Evolutionary conservation across 352 stramenopile genomes (phyloP).

Genomic region (Pythium aristosporum): DNA sequence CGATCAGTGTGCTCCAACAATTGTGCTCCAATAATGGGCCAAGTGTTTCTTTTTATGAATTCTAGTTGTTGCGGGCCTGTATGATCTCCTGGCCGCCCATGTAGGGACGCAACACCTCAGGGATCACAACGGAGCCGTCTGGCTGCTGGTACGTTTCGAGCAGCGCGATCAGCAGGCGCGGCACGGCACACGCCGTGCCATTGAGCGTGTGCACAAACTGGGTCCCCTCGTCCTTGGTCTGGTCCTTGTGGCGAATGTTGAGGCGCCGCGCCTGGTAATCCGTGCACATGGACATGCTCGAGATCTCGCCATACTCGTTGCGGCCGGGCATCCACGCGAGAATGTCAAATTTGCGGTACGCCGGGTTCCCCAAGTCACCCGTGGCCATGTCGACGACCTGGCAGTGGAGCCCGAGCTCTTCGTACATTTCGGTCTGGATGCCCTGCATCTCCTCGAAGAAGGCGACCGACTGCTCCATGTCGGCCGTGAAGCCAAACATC

Average conservation of each 20-base stretch:
- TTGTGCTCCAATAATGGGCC: not conserved
- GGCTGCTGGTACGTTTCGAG: constrained; percentile 83
- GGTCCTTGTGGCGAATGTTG: constrained; percentile 81
- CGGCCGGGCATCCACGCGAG: constrained; percentile 86
- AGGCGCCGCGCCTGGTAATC: constrained; percentile 87
- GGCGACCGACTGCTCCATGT: constrained; percentile 56
- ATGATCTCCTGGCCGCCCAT: constrained; percentile 79
- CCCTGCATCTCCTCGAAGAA: constrained; percentile 83
- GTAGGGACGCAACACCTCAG: constrained; percentile 75
- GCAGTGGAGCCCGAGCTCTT: constrained; percentile 76
- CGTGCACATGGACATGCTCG: constrained; percentile 88
- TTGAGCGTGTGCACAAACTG: constrained; percentile 90
- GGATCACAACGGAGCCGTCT: constrained; percentile 78
- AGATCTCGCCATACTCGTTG: constrained; percentile 77
- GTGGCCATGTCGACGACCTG: constrained; percentile 86
- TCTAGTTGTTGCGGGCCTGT: constrained; percentile 13
- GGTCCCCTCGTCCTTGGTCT: constrained; percentile 47
- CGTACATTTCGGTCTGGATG: constrained; percentile 77
- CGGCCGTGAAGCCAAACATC: constrained; percentile 84
- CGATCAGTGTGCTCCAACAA: constrained; percentile 3
- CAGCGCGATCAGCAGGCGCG: constrained; percentile 81
- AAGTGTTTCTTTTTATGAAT: not conserved
- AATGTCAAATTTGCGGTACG: constrained; percentile 87
- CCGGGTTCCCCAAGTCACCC: constrained; percentile 72
- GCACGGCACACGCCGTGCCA: constrained; percentile 79